Evolutionary conservation across 2,329 filamentous ascomycete species (phyloP), one percentile per base, ranked within the genome.

Genomic region (Amauroascus verrucosus): DNA sequence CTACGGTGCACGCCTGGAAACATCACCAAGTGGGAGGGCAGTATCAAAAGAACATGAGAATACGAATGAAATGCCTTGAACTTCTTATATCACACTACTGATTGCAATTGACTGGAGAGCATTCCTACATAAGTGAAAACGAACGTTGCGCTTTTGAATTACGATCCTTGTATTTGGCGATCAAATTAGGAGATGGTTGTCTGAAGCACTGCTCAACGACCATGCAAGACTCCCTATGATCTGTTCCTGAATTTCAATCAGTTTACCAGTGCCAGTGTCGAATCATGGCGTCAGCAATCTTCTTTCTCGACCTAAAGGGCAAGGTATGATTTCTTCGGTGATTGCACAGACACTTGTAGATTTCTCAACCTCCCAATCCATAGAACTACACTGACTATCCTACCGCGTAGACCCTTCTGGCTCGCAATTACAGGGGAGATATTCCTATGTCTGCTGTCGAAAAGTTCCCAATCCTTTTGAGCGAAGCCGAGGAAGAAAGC

Each of bases 221-320:
- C 24, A 48, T 53, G 50, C 41, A 24, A 35, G 38, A 45, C 26
- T 38, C 16, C 33, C 7, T 9, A 32, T 47, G 35, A 22, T 20
- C 35, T 22, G 18, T 28, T 30, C 14, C 32, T 54, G 28, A 49
- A 48, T n/a, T 18, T 22, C 46, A 35, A 35, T 45, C 51, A 56
- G 52, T 56, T 52, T 54, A 50, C 52, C 53, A 35, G 41, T 37
- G 18, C 50, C 37, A 41, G 47, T 26, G 26, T 46, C 33, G 48
- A 24, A 77, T 63, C 68, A 98, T 98, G 93, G 93, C 93, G 63
- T 98, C 93, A 57, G 93, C 93, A 60, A 70, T 98, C 66, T 98
- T 98, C 81, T 98, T 98, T 71, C 85, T 98, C 65, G 93, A 98
- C 72, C 80, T 98, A 62, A 98, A 98, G 88, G 93, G 93, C 87